A percentile compares a stretch with the other conserved stretches of the same genome.
Conservation (phyloP, 2,329 filamentous ascomycete genomes). For the Microcera coccophila region DNA sequence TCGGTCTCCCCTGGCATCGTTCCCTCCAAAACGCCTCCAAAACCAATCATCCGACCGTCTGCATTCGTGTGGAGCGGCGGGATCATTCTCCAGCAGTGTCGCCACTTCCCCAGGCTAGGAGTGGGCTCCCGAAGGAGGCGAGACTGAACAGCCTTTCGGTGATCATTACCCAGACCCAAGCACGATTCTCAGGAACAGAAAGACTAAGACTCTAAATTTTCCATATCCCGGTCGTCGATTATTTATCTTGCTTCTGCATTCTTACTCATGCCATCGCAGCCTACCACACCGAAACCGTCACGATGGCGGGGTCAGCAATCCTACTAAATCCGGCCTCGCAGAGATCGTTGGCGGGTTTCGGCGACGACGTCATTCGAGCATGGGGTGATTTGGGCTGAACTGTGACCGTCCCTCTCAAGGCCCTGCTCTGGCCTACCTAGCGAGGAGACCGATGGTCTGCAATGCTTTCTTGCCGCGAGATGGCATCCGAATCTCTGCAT, state of each 20-base stretch:
- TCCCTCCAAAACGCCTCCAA: not conserved
- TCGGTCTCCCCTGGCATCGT: not conserved
- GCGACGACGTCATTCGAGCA: conserved; percentile 22
- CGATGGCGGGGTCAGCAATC: conserved; percentile 18
- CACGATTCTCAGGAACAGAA: not conserved
- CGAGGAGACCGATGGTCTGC: not conserved
- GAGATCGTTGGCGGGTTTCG: not conserved
- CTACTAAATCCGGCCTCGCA: conserved; percentile 13
- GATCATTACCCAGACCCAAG: not conserved
- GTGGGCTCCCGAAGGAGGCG: not conserved
- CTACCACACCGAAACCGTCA: conserved; percentile 14
- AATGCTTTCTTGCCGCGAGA: not conserved
- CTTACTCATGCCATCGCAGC: conserved; percentile 9
- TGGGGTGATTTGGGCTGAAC: not conserved
- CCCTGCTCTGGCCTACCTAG: not conserved
- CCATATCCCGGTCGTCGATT: not conserved
- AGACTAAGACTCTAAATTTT: not conserved
- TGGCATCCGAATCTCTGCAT: not conserved
- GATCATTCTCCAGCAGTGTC: conserved; percentile 6
- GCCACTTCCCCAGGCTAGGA: conserved; percentile 20
- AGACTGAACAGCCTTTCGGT: not conserved
- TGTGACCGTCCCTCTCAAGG: not conserved
- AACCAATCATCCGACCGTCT: conserved; percentile 9
- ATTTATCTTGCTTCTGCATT: not conserved
- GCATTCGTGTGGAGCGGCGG: conserved; percentile 4